Conservation (phyloP, 805 yeast genomes). For the Wickerhamiella alocasiicola region DNA sequence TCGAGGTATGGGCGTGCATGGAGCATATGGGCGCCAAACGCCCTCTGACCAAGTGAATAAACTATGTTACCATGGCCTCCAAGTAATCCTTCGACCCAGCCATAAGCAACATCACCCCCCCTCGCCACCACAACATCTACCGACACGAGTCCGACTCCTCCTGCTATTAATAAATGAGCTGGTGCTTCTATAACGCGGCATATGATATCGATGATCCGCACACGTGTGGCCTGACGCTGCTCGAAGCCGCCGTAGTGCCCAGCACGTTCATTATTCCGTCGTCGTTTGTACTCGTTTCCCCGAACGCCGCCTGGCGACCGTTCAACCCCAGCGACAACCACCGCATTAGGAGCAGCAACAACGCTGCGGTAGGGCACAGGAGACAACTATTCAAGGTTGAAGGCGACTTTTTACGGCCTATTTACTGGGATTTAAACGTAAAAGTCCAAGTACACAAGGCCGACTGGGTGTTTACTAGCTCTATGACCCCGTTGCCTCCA, state of each 20-base stretch:
- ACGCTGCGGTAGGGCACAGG: slow-evolving; percentile 25
- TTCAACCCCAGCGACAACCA: slow-evolving; percentile 29
- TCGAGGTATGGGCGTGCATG: too few species aligned
- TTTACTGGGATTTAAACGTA: slow-evolving; percentile 29
- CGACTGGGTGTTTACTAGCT: slow-evolving; percentile 29
- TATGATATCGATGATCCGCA: slow-evolving; percentile 18
- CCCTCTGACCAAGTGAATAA: too few species aligned
- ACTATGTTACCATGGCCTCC: too few species aligned
- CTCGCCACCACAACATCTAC: too few species aligned
- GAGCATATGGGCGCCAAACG: too few species aligned
- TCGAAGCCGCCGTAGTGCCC: background rate
- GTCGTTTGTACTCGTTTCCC: slow-evolving; percentile 6
- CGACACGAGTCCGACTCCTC: background rate
- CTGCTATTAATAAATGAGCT: slow-evolving; percentile 7
- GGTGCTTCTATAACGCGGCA: slow-evolving; percentile 19
- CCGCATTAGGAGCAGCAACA: slow-evolving; percentile 10
- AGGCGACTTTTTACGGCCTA: slow-evolving; percentile 24
- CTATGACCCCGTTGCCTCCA: slow-evolving; percentile 27
- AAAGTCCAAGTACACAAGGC: slow-evolving; percentile 27
- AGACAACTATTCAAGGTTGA: slow-evolving; percentile 23
- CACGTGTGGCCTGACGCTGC: slow-evolving; percentile 3
- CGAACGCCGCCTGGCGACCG: slow-evolving; percentile 27
- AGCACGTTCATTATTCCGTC: slow-evolving; percentile 1
- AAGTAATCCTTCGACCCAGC: too few species aligned
- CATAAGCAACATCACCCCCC: too few species aligned